Conservation (phyloP, 208 protist species). For the Leishmania mexicana region DNA sequence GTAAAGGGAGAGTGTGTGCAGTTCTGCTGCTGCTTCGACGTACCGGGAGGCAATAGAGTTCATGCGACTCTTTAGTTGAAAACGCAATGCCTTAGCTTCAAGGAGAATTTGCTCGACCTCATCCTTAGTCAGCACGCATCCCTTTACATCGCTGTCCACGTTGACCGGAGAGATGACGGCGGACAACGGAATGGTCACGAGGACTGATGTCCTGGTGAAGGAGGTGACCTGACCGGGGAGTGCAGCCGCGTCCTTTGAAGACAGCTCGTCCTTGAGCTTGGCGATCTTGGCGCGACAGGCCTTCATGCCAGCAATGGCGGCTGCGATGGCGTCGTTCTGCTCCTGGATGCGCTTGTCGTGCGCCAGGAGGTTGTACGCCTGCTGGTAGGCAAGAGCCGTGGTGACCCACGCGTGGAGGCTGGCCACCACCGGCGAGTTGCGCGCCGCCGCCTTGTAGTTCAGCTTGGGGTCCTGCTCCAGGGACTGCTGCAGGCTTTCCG, state of each 20-base stretch:
- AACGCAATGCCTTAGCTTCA: constrained; percentile 36
- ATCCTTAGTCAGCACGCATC: constrained; percentile 64
- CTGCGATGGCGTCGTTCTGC: constrained; percentile 62
- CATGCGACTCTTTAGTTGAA: constrained; percentile 41
- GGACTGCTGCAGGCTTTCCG: constrained; percentile 30
- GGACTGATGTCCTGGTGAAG: constrained; percentile 61
- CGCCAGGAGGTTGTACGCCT: constrained; percentile 57
- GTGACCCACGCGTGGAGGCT: constrained; percentile 64
- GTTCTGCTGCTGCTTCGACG: constrained; percentile 37
- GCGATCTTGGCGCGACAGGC: constrained; percentile 60
- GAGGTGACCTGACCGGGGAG: constrained; percentile 52
- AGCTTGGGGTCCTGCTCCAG: constrained; percentile 41
- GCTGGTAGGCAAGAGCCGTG: constrained; percentile 63
- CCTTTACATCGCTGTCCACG: constrained; percentile 41
- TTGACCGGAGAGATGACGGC: constrained; percentile 56
- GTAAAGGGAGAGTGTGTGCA: constrained; percentile 54
- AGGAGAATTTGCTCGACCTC: constrained; percentile 47
- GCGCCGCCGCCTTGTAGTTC: constrained; percentile 40
- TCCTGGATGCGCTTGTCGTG: constrained; percentile 63
- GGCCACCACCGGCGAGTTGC: constrained; percentile 45
- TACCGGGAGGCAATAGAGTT: constrained; percentile 21
- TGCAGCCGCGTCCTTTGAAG: constrained; percentile 24
- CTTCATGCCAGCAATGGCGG: constrained; percentile 64
- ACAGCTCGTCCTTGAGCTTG: constrained; percentile 67
- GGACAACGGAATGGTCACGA: constrained; percentile 49